These are phyloP conservation scores for Coffea humblotiana DNA, from an alignment of 305 asterid genomes.

Conservation along the genomic window DNA sequence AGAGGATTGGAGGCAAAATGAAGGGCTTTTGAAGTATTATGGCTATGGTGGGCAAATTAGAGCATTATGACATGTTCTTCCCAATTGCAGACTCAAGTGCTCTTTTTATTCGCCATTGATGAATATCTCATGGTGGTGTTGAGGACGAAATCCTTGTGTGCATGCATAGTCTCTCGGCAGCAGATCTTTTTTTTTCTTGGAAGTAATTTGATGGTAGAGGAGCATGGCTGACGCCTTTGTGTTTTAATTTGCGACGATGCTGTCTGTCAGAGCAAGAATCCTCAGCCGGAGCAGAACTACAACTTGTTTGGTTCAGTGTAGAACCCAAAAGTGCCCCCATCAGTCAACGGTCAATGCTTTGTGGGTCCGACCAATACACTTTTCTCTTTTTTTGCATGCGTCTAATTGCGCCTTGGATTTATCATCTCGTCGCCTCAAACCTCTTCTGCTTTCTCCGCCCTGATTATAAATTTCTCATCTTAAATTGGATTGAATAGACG, in stretches of 20 bases:
- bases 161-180: not conserved
- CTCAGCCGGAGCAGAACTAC: too few relatives aligned
- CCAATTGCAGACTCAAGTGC: not conserved
- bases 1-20: slow-evolving; percentile 96
- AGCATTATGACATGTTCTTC: slow-evolving; percentile 47
- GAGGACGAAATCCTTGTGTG: not conserved
- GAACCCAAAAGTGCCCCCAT: too few relatives aligned
- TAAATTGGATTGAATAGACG: too few relatives aligned
- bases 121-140: not conserved
- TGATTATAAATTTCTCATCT: too few relatives aligned
- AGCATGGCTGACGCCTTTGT: not conserved
- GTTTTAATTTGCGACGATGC: not conserved
- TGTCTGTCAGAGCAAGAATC: too few relatives aligned
- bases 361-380: too few relatives aligned
- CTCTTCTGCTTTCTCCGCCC: too few relatives aligned
- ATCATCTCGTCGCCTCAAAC: too few relatives aligned
- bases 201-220: not conserved
- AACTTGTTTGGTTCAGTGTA: too few relatives aligned
- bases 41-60: slow-evolving; percentile 87
- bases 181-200: not conserved
- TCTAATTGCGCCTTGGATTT: too few relatives aligned
- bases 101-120: not conserved
- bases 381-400: too few relatives aligned
- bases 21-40: slow-evolving; percentile 82
- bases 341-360: too few relatives aligned